A percentile compares a stretch with the other conserved stretches of the same genome.
Evolutionary conservation across 164 flowering plant species (phyloP).

Genomic region (Echeveria elegans): DNA sequence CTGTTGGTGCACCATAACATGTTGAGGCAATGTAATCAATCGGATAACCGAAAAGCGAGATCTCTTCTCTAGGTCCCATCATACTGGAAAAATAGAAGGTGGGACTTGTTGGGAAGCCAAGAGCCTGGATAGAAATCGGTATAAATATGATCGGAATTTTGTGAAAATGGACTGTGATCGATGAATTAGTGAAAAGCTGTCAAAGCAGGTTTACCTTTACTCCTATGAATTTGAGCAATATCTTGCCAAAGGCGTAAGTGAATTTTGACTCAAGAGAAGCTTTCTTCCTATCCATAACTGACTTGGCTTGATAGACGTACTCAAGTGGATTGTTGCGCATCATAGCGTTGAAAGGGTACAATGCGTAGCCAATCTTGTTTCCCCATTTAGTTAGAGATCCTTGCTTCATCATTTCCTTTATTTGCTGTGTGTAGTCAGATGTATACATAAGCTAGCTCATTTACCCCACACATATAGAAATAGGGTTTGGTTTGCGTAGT

Average conservation of each 20-base stretch:
- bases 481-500: not conserved
- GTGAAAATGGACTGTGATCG: too few species aligned
- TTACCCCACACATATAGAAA: not conserved
- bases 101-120: not conserved
- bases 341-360: not conserved
- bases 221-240: not conserved
- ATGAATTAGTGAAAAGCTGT: not conserved
- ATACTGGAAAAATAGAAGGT: not conserved
- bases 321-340: constrained; percentile 1
- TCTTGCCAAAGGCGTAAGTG: not conserved
- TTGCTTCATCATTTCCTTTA: constrained; percentile 3
- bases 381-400: constrained; percentile 4
- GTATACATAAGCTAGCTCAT: not conserved
- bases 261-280: constrained; percentile 2
- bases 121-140: not conserved
- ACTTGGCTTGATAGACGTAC: not conserved
- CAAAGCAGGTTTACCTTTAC: not conserved
- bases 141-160: not conserved
- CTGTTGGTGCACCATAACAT: not conserved
- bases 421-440: not conserved
- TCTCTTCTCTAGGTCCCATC: constrained; percentile 7
- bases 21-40: not conserved
- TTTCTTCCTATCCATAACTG: constrained; percentile 4
- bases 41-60: not conserved
- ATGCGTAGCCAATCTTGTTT: not conserved